Evolutionary conservation across 768 basidiomycete genomes (phyloP), one percentile per base, ranked within the genome.

Genomic region (Lentinula aciculospora): DNA sequence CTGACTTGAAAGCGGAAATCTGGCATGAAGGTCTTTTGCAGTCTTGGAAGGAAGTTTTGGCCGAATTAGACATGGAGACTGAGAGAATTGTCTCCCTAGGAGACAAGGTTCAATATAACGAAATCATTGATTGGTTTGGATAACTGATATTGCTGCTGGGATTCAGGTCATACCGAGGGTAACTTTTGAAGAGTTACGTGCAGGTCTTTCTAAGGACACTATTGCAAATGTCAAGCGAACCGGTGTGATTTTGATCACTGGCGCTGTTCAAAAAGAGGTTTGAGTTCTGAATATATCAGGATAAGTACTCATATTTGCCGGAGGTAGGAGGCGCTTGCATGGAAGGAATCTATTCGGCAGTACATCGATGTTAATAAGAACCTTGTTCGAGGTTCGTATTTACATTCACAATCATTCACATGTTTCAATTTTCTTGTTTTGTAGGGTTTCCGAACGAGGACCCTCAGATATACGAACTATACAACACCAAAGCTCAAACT

Each of bases 391-490:
- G 84, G 83, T 79, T 23, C 5, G 56, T 51, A 31, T 28, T 40
- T 32, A 39, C 31, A 21, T 13, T 19, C 27, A 10, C 21, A 29
- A 3, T 13, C 12, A n/a, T n/a, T n/a, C n/a, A n/a, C 13, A 1
- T 45, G 19, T 23, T 45, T 23, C 19, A 7, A 29, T 32, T 7
- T 34, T 25, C 28, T 49, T 6, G 4, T 19, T 23, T 44, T 23
- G 8, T 64, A 88, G 88, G 89, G 5, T 87, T 83, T 61, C 89
- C 89, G 0, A 71, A 75, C 3, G 76, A 83, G 36, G 77, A 89
- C 60, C 82, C 86, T 49, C 86, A 90, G 68, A 86, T 82, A 6
- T 91, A 78, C 65, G 89, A 91, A 63, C 65, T 91, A 13, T 91
- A 91, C 74, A 86, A 89, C 69, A 80, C 83, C 3, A 74, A 72